phyloP scores from a whole-genome alignment of 2,329 filamentous ascomycete genomes.

The Aspergillus melleus region DNA sequence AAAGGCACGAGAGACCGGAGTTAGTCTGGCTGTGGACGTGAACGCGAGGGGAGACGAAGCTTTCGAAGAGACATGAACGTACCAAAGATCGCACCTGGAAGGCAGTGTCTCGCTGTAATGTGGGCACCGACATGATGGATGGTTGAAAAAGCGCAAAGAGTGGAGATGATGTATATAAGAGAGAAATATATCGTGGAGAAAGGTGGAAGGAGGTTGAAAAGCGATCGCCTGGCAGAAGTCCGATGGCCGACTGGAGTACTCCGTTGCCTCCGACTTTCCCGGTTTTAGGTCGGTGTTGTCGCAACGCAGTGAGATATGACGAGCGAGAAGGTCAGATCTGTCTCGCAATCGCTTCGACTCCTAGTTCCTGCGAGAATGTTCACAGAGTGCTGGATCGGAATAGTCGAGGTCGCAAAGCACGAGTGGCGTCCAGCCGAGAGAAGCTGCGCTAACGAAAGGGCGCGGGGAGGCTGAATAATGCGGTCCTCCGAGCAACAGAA shows the following conservation, averaged over 20 bases:
- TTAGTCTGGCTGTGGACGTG: conserved; percentile 2
- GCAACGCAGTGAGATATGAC: neutral
- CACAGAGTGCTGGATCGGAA: too few species aligned
- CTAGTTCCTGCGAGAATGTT: neutral
- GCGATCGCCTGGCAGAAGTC: neutral
- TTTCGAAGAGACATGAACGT: conserved; percentile 19
- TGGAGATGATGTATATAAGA: conserved; percentile 5
- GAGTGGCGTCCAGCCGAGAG: neutral
- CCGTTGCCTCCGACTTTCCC: neutral
- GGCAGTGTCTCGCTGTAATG: conserved; percentile 43
- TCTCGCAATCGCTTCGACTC: neutral
- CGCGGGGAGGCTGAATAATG: neutral
- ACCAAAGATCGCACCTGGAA: conserved; percentile 51
- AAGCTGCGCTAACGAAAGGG: neutral
- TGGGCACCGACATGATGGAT: conserved; percentile 45
- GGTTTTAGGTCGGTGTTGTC: neutral
- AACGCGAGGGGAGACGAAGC: neutral
- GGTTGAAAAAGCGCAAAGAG: neutral
- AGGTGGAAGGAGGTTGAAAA: neutral
- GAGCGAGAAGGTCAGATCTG: neutral
- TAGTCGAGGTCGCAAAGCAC: too few species aligned
- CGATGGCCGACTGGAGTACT: neutral
- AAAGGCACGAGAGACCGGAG: neutral
- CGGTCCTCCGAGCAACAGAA: neutral
- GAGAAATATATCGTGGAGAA: neutral